Conservation (phyloP, 1,284 basidiomycete species). For the Marasmius fiardii region DNA sequence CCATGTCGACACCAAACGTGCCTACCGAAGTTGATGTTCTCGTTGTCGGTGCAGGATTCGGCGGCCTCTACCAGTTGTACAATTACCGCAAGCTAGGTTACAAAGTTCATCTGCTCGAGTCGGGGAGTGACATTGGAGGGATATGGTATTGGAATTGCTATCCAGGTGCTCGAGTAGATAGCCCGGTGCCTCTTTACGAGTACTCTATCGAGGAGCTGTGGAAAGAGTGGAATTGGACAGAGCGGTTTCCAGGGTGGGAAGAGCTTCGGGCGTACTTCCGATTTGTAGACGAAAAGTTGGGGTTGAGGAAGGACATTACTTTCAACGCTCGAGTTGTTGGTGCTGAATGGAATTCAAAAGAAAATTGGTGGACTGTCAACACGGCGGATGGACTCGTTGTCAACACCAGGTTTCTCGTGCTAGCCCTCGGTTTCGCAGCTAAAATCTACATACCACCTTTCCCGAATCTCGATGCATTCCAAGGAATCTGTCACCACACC, state of each 20-base stretch:
- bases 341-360: slow-evolving; percentile 20
- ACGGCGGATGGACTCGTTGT: slow-evolving; percentile 17
- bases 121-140: slow-evolving; percentile 10
- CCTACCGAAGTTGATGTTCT: slow-evolving; percentile 19
- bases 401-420: slow-evolving; percentile 18
- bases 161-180: slow-evolving; percentile 11
- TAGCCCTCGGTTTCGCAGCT: slow-evolving; percentile 23
- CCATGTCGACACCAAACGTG: background rate
- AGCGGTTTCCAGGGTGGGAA: slow-evolving; percentile 21
- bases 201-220: slow-evolving; percentile 23
- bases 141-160: slow-evolving; percentile 13
- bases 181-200: slow-evolving; percentile 15
- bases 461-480: slow-evolving; percentile 21
- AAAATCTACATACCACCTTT: slow-evolving; percentile 20
- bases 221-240: slow-evolving; percentile 23
- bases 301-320: slow-evolving; percentile 21
- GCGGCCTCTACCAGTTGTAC: slow-evolving; percentile 15
- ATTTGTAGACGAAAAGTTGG: slow-evolving; percentile 22
- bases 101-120: slow-evolving; percentile 11
- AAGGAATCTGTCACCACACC: slow-evolving; percentile 22
- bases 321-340: slow-evolving; percentile 23
- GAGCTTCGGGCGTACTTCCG: slow-evolving; percentile 24
- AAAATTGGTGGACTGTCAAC: slow-evolving; percentile 20
- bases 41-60: slow-evolving; percentile 20
- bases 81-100: slow-evolving; percentile 13